Base-by-base conservation (phyloP, 1,284 basidiomycete genomes). In the Exobasidium cylindrosporum region DNA sequence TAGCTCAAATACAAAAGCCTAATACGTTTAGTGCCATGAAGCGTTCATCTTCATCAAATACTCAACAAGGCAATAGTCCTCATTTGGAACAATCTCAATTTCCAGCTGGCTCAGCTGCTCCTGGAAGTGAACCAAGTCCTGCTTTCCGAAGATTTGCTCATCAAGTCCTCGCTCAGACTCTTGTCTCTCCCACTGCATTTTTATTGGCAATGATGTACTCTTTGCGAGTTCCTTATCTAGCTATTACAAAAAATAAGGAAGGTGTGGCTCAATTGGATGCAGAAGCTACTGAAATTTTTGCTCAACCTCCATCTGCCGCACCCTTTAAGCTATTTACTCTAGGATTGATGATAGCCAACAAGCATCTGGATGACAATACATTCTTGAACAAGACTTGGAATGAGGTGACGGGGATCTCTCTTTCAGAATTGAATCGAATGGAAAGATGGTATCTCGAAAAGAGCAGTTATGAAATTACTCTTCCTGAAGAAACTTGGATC, bases 371-470 rank as follows among this genome's bases (percentile, higher is more conserved):
- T 53, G 77, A 79, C 64, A 77, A 79, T 64, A 79, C 77, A 1
- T 79, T 79, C 63, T 65, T 76, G 57, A 78, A 78, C 68, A 77
- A 76, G 66, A 79, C 77, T 3, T 79, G 77, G 77, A 69, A 73
- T 59, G 77, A 79, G 54, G 76, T 79, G n/a, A 79, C 76, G 0
- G 76, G 77, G 6, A 79, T 79, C 21, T 75, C 77, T 21, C 62
- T 79, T 0, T 52, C 60, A 26, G 77, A 79, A 61, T 70, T 79
- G 54, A 78, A 77, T 63, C 66, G 66, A 53, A 72, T 75, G 60
- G 77, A 79, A 66, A 64, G 69, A n/a, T 75, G 69, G 64, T 78
- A 73, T 63, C 61, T 79, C 45, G 69, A 71, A 35, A 66, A 67
- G 50, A 70, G 73, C 64, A 69, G 74, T 60, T 79, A 73, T 58